Conservation (phyloP, 495 filamentous ascomycete genomes). For the Talaromyces stipitatus region DNA sequence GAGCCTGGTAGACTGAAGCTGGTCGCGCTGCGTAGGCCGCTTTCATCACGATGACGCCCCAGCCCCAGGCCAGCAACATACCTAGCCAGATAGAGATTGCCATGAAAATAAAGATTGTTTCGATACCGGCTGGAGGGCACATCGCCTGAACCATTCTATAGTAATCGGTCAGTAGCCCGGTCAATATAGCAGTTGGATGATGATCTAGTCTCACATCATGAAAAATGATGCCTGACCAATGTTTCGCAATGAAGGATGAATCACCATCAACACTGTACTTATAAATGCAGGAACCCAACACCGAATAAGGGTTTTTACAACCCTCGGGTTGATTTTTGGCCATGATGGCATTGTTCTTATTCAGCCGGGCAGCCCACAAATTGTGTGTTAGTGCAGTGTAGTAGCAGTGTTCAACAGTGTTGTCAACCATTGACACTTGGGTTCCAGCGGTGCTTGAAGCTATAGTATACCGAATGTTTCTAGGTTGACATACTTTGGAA, state of each 20-base stretch:
- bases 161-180: neutral
- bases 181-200: neutral
- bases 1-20: slow-evolving; percentile 25
- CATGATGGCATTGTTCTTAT: slow-evolving; percentile 25
- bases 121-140: slow-evolving; percentile 29
- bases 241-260: slow-evolving; percentile 19
- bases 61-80: slow-evolving; percentile 32
- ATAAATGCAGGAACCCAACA: slow-evolving; percentile 37
- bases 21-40: slow-evolving; percentile 31
- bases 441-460: too few relatives aligned
- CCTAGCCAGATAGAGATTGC: slow-evolving; percentile 26
- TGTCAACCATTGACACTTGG: too few relatives aligned
- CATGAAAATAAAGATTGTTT: slow-evolving; percentile 30
- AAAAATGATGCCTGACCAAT: slow-evolving; percentile 27
- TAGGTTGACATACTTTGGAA: neutral
- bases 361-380: neutral
- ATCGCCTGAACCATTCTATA: slow-evolving; percentile 27
- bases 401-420: too few relatives aligned
- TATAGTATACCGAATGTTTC: too few relatives aligned
- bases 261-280: slow-evolving; percentile 33
- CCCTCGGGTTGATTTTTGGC: slow-evolving; percentile 33
- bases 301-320: slow-evolving; percentile 34
- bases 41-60: slow-evolving; percentile 36
- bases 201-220: slow-evolving; percentile 14
- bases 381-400: neutral